These are phyloP conservation scores for Kuraishia borneana DNA, from an alignment of 805 yeast species.

Conservation along the genomic window DNA sequence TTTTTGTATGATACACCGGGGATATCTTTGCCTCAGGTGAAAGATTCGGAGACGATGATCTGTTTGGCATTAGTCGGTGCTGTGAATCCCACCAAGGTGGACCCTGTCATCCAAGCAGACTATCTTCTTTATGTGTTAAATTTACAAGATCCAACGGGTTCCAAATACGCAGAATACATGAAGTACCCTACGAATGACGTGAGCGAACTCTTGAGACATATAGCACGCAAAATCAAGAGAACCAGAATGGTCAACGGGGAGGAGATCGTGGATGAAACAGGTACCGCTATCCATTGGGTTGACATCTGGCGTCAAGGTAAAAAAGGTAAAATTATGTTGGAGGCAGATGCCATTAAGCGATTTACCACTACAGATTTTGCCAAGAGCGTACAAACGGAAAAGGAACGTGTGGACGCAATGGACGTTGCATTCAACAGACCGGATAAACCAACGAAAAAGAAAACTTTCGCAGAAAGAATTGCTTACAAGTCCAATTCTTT, in stretches of 20 bases:
- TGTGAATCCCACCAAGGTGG: slow-evolving; percentile 56
- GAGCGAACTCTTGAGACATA: slow-evolving; percentile 36
- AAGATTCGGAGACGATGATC: slow-evolving; percentile 59
- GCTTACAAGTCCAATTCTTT: not conserved
- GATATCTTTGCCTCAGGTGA: slow-evolving; percentile 69
- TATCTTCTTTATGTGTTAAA: slow-evolving; percentile 69
- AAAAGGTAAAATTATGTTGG: slow-evolving; percentile 20
- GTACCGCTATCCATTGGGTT: slow-evolving; percentile 55
- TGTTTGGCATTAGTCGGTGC: slow-evolving; percentile 66
- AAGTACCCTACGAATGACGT: slow-evolving; percentile 64
- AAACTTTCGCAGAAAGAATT: not conserved
- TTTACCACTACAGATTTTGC: slow-evolving; percentile 4
- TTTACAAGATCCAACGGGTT: slow-evolving; percentile 38
- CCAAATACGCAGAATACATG: slow-evolving; percentile 32
- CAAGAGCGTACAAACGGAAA: slow-evolving; percentile 7
- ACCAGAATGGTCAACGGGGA: slow-evolving; percentile 13
- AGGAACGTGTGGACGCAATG: slow-evolving; percentile 6
- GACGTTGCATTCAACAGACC: slow-evolving; percentile 1
- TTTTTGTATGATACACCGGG: slow-evolving; percentile 89
- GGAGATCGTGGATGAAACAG: slow-evolving; percentile 33
- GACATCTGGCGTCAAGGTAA: slow-evolving; percentile 51
- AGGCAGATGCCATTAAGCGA: slow-evolving; percentile 12
- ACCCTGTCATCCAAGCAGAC: slow-evolving; percentile 81
- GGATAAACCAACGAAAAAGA: not conserved
- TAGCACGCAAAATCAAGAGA: slow-evolving; percentile 28